These are phyloP conservation scores for Toxoplasma gondii DNA, from an alignment of 169 alveolate genomes.

Conservation along the genomic window DNA sequence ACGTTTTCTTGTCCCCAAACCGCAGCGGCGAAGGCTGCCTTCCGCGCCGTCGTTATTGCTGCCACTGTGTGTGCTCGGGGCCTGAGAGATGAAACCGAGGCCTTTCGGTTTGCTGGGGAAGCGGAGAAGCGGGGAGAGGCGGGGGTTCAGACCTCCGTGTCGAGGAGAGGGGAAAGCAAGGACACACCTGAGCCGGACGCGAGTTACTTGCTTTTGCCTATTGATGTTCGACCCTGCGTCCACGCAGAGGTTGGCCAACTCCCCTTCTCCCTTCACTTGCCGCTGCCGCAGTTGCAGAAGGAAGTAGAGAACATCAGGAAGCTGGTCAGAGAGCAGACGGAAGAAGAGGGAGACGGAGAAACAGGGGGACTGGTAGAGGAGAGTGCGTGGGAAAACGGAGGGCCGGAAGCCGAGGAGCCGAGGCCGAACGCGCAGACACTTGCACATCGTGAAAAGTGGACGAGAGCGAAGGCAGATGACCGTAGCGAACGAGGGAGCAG, in stretches of 20 bases:
- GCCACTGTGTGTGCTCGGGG: too few relatives aligned
- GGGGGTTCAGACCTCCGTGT: too few relatives aligned
- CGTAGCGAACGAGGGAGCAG: not conserved
- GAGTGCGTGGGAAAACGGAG: too few relatives aligned
- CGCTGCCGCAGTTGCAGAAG: not conserved
- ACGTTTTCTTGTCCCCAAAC: too few relatives aligned
- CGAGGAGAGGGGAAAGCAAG: not conserved
- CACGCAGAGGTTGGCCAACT: not conserved
- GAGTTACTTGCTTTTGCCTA: not conserved
- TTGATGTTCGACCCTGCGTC: not conserved
- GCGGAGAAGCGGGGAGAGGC: too few relatives aligned
- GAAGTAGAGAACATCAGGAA: not conserved
- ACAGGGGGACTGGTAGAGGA: too few relatives aligned
- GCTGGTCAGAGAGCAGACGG: not conserved
- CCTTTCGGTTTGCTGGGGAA: too few relatives aligned
- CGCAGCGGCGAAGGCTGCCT: too few relatives aligned
- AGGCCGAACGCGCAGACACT: not conserved
- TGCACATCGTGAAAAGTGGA: not conserved
- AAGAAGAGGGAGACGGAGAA: too few relatives aligned
- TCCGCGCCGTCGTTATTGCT: too few relatives aligned
- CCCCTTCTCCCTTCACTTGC: not conserved
- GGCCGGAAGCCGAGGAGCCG: not conserved
- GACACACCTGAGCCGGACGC: not conserved
- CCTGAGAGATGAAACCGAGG: too few relatives aligned
- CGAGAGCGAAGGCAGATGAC: not conserved